These are phyloP conservation scores for Fusarium sp. DNA, from an alignment of 2,329 filamentous ascomycete species.

Conservation along the genomic window DNA sequence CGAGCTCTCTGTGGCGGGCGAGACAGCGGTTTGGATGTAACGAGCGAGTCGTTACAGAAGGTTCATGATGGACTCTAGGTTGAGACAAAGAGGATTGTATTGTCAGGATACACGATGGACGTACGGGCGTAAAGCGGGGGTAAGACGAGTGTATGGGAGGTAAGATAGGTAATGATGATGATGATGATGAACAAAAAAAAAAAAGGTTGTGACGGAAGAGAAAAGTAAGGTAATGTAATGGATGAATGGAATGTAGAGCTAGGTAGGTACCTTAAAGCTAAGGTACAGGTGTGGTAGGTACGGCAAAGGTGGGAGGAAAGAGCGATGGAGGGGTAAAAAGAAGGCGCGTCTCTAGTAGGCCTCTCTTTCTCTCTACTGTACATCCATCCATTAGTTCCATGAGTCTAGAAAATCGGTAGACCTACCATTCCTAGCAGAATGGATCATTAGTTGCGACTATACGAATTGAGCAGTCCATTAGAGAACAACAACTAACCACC, in stretches of 20 bases:
- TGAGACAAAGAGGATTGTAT: constrained; percentile 18
- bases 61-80: constrained; percentile 36
- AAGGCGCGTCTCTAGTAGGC: background rate
- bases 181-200: constrained; percentile 20
- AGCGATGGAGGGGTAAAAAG: constrained; percentile 32
- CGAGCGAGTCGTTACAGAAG: constrained; percentile 39
- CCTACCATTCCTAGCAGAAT: background rate
- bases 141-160: background rate
- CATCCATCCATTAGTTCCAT: background rate
- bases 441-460: background rate
- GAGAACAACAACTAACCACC: background rate
- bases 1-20: constrained; percentile 36
- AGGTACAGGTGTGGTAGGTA: constrained; percentile 5
- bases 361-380: background rate
- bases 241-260: constrained; percentile 25
- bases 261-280: constrained; percentile 23
- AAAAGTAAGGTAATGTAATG: constrained; percentile 6
- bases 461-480: background rate
- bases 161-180: background rate
- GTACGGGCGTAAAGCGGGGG: constrained; percentile 6
- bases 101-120: constrained; percentile 1
- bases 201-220: constrained; percentile 22
- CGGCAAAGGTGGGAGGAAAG: constrained; percentile 8
- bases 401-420: background rate
- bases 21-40: constrained; percentile 39